Evolutionary conservation across 192 early-diverging fungal species (phyloP).

Genomic region (Allomyces javanicus): DNA sequence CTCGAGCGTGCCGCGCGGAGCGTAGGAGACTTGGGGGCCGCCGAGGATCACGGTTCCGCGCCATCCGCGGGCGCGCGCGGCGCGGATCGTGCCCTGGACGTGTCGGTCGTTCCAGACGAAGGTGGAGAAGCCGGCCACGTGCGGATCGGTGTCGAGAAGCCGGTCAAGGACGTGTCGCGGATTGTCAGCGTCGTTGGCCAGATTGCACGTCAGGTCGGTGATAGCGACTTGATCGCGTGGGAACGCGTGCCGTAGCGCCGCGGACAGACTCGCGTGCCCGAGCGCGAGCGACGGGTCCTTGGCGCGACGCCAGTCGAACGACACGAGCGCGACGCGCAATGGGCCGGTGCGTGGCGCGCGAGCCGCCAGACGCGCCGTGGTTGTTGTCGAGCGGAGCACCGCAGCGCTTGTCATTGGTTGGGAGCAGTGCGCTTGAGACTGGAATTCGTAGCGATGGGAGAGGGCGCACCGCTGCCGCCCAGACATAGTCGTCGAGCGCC

Average conservation of each 20-base stretch:
- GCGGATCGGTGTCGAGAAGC: background rate
- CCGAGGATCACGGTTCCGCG: slow-evolving; percentile 4
- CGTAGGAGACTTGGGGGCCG: slow-evolving; percentile 1
- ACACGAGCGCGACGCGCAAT: slow-evolving; percentile 2
- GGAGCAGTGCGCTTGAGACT: too few relatives aligned
- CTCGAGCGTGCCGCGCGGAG: background rate
- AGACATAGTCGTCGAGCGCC: too few relatives aligned
- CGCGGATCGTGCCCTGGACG: slow-evolving; percentile 4
- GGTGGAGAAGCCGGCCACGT: slow-evolving; percentile 3
- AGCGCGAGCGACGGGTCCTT: slow-evolving; percentile 7
- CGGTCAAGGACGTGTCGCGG: background rate
- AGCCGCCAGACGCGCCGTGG: too few relatives aligned
- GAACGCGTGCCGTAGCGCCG: slow-evolving; percentile 2
- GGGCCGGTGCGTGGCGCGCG: too few relatives aligned
- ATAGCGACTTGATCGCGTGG: slow-evolving; percentile 1
- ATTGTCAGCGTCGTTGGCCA: background rate
- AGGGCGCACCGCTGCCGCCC: too few relatives aligned
- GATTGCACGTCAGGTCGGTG: slow-evolving; percentile 2
- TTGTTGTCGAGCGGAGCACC: too few relatives aligned
- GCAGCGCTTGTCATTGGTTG: too few relatives aligned
- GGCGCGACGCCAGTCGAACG: slow-evolving; percentile 7
- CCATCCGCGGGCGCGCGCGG: background rate
- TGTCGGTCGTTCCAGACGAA: slow-evolving; percentile 9
- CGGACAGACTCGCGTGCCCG: slow-evolving; percentile 7
- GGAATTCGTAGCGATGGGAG: too few relatives aligned